Conservation (phyloP, 2,329 filamentous ascomycete genomes). For the Aspergillus proliferans region DNA sequence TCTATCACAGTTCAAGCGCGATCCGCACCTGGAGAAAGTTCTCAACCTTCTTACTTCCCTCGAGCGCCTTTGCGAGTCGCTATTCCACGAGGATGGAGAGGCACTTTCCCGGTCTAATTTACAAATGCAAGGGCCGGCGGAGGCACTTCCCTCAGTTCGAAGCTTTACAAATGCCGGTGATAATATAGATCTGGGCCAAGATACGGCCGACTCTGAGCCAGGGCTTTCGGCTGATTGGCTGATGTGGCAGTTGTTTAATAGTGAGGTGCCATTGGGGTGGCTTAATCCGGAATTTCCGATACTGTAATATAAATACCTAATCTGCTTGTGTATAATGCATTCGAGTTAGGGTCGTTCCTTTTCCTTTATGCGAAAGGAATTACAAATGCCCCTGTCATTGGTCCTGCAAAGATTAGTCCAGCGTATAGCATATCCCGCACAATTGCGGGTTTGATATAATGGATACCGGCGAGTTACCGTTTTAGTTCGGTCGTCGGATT, state of each 20-base stretch:
- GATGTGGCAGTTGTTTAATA: slow-evolving; percentile 9
- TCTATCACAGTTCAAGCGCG: background rate
- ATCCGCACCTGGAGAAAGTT: background rate
- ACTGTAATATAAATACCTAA: background rate
- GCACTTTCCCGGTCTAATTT: background rate
- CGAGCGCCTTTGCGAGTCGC: background rate
- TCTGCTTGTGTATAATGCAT: too few relatives aligned
- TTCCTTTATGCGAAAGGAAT: too few relatives aligned
- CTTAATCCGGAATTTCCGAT: background rate
- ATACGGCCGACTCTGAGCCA: background rate
- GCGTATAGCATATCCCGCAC: too few relatives aligned
- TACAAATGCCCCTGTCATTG: too few relatives aligned
- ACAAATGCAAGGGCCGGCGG: background rate
- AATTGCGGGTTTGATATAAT: too few relatives aligned
- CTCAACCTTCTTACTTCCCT: background rate
- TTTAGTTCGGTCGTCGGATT: too few relatives aligned
- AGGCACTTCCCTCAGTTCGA: background rate
- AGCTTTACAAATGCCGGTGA: background rate
- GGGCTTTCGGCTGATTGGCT: slow-evolving; percentile 3
- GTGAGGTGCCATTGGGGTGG: slow-evolving; percentile 5
- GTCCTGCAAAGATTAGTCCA: too few relatives aligned
- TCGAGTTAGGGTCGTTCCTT: too few relatives aligned
- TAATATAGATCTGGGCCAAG: background rate
- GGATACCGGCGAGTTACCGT: too few relatives aligned
- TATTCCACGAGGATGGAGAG: background rate